Evolutionary conservation across 2,329 filamentous ascomycete species (phyloP).

Genomic region (Tympanopsis confertula): DNA sequence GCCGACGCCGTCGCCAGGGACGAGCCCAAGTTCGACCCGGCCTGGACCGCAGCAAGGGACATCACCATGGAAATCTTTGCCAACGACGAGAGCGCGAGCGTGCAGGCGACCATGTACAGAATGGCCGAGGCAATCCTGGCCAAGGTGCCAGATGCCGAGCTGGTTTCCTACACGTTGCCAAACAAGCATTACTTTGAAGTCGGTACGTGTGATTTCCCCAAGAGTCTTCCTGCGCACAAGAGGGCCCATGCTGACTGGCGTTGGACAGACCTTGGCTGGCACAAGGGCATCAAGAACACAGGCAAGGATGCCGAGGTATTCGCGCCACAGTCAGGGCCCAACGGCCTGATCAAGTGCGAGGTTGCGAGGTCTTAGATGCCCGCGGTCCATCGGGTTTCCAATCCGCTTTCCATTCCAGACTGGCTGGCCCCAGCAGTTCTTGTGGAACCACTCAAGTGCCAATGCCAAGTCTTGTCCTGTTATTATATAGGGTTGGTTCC

Average conservation of each 20-base stretch:
- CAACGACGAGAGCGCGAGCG: conserved; percentile 77
- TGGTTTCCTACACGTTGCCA: conserved; percentile 73
- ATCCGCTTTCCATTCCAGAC: no score
- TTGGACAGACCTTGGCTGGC: conserved; percentile 75
- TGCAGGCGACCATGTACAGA: conserved; percentile 98
- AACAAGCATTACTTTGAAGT: conserved; percentile 99
- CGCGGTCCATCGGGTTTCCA: no score
- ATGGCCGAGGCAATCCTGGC: conserved; percentile 84
- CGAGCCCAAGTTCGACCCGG: conserved; percentile 60
- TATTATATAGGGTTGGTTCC: no score
- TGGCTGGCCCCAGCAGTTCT: no score
- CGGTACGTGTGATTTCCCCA: conserved; percentile 40
- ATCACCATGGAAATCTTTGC: conserved; percentile 91
- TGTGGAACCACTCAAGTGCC: no score
- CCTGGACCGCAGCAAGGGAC: conserved; percentile 64
- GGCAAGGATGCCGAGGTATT: conserved; percentile 93
- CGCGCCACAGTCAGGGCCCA: conserved; percentile 82
- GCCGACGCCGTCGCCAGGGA: conserved; percentile 56
- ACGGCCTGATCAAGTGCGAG: conserved; percentile 89
- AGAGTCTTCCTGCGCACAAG: neutral
- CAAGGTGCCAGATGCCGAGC: conserved; percentile 57
- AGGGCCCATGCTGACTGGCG: no score
- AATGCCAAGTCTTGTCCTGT: no score
- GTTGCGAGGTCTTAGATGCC: conserved; percentile 52
- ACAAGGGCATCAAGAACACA: conserved; percentile 89